These are phyloP conservation scores for Chloranthus sessilifolius DNA, from an alignment of 164 flowering plant species.

Conservation along the genomic window DNA sequence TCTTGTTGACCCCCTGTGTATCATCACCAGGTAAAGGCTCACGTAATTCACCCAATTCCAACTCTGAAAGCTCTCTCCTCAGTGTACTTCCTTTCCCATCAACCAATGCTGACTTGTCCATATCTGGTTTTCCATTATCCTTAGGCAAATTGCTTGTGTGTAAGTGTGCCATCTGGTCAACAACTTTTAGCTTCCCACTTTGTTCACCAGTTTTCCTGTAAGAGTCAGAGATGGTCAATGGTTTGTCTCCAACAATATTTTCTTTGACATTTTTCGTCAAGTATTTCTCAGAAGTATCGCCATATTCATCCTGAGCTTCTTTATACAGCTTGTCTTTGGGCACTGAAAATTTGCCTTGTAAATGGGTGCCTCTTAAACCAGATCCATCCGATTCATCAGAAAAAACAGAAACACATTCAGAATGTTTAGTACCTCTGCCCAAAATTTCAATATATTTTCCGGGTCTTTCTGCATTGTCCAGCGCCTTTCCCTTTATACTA, in stretches of 20 bases:
- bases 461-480: conserved; percentile 33
- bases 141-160: conserved; percentile 26
- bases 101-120: conserved; percentile 25
- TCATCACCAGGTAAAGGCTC: conserved; percentile 41
- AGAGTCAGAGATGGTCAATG: conserved; percentile 24
- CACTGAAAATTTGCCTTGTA: conserved; percentile 22
- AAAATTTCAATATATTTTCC: conserved; percentile 30
- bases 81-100: conserved; percentile 44
- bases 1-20: no score
- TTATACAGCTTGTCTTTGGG: conserved; percentile 33
- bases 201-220: conserved; percentile 40
- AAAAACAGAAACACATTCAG: conserved; percentile 26
- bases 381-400: conserved; percentile 18
- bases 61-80: conserved; percentile 77
- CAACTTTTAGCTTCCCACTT: conserved; percentile 34
- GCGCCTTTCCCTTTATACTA: conserved; percentile 22
- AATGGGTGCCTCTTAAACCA: conserved; percentile 12
- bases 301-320: conserved; percentile 39
- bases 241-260: conserved; percentile 31
- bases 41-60: conserved; percentile 95
- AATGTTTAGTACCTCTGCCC: conserved; percentile 25
- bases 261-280: conserved; percentile 32
- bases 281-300: conserved; percentile 29
- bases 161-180: conserved; percentile 21
- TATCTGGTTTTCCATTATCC: conserved; percentile 26